These are phyloP conservation scores for Pseudogymnoascus sp. DNA, from an alignment of 2,329 filamentous ascomycete genomes.

Conservation along the genomic window DNA sequence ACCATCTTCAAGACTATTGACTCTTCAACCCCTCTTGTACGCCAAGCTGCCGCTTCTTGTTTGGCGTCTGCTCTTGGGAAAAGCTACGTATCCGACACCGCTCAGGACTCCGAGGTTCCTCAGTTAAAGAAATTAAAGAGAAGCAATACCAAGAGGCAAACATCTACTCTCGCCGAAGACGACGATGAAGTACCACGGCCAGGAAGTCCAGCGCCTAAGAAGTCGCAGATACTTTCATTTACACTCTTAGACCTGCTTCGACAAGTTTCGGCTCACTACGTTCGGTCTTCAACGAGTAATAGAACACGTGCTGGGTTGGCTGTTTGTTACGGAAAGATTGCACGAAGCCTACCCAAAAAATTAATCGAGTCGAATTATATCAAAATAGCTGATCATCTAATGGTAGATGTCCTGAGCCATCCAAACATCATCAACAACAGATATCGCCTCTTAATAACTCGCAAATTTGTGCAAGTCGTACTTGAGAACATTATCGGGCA, in stretches of 20 bases:
- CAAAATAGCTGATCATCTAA: slow-evolving; percentile 71
- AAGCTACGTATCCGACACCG: slow-evolving; percentile 58
- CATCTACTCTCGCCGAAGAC: slow-evolving; percentile 54
- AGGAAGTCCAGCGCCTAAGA: slow-evolving; percentile 68
- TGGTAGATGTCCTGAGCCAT: slow-evolving; percentile 71
- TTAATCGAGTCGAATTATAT: slow-evolving; percentile 77
- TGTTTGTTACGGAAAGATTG: slow-evolving; percentile 75
- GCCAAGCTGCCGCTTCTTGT: slow-evolving; percentile 79
- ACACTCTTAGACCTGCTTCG: slow-evolving; percentile 70
- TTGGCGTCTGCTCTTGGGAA: slow-evolving; percentile 77
- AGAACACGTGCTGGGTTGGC: slow-evolving; percentile 73
- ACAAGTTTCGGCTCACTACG: slow-evolving; percentile 72
- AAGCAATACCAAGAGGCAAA: slow-evolving; percentile 45
- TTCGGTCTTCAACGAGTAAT: slow-evolving; percentile 69
- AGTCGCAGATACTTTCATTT: slow-evolving; percentile 63
- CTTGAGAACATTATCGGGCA: slow-evolving; percentile 76
- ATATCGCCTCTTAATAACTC: slow-evolving; percentile 75
- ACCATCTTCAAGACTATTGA: slow-evolving; percentile 83
- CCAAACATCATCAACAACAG: slow-evolving; percentile 71
- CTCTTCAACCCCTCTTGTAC: slow-evolving; percentile 62
- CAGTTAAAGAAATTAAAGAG: slow-evolving; percentile 65
- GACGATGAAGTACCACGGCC: slow-evolving; percentile 62
- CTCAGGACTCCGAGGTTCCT: slow-evolving; percentile 41
- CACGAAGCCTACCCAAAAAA: slow-evolving; percentile 70
- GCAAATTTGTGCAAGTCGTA: slow-evolving; percentile 75